phyloP scores from a whole-genome alignment of 106 monocot species.

The Vanilla planifolia region DNA sequence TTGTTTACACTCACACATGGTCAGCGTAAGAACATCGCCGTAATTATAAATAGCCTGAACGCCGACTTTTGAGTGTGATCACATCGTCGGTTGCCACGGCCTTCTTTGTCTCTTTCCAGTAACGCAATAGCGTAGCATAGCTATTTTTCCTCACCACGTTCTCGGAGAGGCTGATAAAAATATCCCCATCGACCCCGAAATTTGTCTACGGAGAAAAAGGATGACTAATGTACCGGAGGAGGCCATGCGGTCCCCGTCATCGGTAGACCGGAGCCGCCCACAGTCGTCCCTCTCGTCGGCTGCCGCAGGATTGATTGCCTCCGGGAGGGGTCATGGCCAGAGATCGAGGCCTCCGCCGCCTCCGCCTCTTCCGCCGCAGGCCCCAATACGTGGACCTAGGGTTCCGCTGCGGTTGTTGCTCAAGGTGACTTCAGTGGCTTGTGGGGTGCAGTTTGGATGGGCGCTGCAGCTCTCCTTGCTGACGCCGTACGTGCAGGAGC shows the following conservation, averaged over 20 bases:
- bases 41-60: neutral
- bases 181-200: neutral
- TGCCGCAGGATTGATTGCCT: neutral
- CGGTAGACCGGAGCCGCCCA: neutral
- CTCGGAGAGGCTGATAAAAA: neutral
- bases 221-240: neutral
- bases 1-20: neutral
- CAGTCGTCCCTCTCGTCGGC: constrained; percentile 5
- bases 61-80: neutral
- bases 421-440: constrained; percentile 32
- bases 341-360: constrained; percentile 8
- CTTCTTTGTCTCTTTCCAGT: neutral
- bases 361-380: constrained; percentile 8
- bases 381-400: neutral
- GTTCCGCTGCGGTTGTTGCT: constrained; percentile 31
- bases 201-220: no score
- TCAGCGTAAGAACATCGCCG: neutral
- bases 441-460: constrained; percentile 76
- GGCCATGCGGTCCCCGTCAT: neutral
- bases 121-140: neutral
- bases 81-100: neutral
- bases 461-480: constrained; percentile 71
- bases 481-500: constrained; percentile 72
- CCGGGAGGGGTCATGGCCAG: neutral
- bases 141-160: neutral